Conservation (phyloP, 129 eudicot genomes). For the Pseudognaphalium luteoalbum region DNA sequence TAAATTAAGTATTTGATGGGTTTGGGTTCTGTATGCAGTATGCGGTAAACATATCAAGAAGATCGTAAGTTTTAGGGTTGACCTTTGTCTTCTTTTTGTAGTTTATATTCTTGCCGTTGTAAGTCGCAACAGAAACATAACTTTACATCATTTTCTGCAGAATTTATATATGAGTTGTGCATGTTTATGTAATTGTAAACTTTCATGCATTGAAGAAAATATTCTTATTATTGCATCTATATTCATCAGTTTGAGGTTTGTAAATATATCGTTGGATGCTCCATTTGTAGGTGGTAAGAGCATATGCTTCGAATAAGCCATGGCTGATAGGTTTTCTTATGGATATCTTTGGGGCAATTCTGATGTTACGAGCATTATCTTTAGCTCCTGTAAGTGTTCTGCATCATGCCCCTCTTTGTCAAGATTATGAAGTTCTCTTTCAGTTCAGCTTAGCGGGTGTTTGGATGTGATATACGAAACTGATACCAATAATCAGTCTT, state of each 20-base stretch:
- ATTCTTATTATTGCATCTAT: background rate
- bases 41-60: background rate
- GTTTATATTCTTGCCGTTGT: background rate
- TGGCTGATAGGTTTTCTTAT: constrained; percentile 82
- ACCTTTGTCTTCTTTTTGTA: constrained; percentile 1
- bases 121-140: no score
- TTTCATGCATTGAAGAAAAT: background rate
- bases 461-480: background rate
- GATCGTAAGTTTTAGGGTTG: background rate
- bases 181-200: background rate
- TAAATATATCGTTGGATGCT: constrained; percentile 6
- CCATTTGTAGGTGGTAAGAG: constrained; percentile 69
- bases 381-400: constrained; percentile 83
- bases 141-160: background rate
- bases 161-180: no score
- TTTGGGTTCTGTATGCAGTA: background rate
- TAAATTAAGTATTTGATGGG: no score
- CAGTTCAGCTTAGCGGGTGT: background rate
- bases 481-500: background rate
- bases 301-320: constrained; percentile 80
- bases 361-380: constrained; percentile 96
- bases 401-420: constrained; percentile 10
- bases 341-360: constrained; percentile 92
- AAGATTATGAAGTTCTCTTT: constrained; percentile 20
- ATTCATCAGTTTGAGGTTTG: background rate